Evolutionary conservation across 2,329 filamentous ascomycete species (phyloP), one percentile per base, ranked within the genome.

Genomic region (Trichoderma asperellum): DNA sequence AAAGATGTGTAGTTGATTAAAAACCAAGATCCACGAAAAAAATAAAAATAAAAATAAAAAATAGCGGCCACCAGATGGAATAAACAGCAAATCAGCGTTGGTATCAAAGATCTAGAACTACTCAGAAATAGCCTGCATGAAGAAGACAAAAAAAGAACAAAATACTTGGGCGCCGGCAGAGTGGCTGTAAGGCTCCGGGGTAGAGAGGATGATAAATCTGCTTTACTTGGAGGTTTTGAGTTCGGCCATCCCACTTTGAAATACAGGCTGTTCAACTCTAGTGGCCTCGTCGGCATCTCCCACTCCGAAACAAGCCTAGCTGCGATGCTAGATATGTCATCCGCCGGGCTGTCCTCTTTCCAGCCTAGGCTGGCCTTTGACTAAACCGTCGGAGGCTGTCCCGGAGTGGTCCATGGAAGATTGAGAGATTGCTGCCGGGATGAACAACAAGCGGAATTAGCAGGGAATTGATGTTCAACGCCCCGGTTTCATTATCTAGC

Each of bases 171-270:
- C 43, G 37, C 37, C 27, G 24, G 55, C 49, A 52, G 52, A 65
- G 40, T 66, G 32, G 55, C 24, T 14, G 16, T 16, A 35, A 43
- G 40, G 40, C 47, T 43, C 64, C 49, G 64, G 55, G 37, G 37
- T 12, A 49, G 35, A 66, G 63, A 55, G 64, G 64, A 67, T 67
- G 64, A 67, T 67, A 58, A 67, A 67, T 58, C 63, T 49, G 18
- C 53, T 29, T 29, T 21, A 40, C n/a, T 52, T 58, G 53, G 16
- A 24, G n/a, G 37, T 49, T 29, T 59, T 5, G 11, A 43, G 32
- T n/a, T 40, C 55, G 68, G 55, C 43, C 52, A 67, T 70, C 68
- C 68, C 68, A 70, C 68, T 61, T 40, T 5, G n/a, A 57, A 29
- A 43, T 7, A 43, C 18, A n/a, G 8, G 18, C 16, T 8, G 21